Evolutionary conservation across 1,139 yeast genomes (phyloP).

Genomic region (Hemisphaericaspora subhashii): DNA sequence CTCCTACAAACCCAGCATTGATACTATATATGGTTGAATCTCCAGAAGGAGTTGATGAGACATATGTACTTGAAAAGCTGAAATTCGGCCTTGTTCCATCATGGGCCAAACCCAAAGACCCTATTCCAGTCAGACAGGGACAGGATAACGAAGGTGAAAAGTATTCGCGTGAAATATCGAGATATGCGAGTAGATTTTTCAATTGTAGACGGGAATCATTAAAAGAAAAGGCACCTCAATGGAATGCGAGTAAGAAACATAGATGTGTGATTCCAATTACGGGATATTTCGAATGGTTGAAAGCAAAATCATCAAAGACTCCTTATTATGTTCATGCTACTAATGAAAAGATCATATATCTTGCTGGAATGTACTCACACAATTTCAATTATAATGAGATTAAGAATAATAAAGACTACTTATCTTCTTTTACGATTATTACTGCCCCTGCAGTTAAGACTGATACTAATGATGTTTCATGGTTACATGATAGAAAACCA

Average conservation of each 20-base stretch:
- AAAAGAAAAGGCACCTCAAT: constrained; percentile 40
- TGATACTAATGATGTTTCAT: constrained; percentile 47
- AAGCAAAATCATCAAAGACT: constrained; percentile 35
- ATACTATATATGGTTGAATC: constrained; percentile 26
- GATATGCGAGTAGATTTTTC: constrained; percentile 40
- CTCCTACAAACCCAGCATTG: constrained; percentile 41
- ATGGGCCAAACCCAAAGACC: constrained; percentile 42
- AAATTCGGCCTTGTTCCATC: constrained; percentile 42
- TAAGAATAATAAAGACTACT: constrained; percentile 23
- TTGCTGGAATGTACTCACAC: constrained; percentile 72
- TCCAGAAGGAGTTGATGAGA: constrained; percentile 9
- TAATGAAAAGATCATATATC: constrained; percentile 52
- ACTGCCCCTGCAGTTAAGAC: constrained; percentile 64
- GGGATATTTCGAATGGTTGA: constrained; percentile 86
- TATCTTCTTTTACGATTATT: constrained; percentile 65
- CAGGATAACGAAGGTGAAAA: constrained; percentile 18
- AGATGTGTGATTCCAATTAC: constrained; percentile 75
- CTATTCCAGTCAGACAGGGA: constrained; percentile 24
- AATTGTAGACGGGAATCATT: constrained; percentile 67
- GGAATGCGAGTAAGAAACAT: constrained; percentile 46
- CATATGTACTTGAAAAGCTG: constrained; percentile 38
- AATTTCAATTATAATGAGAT: constrained; percentile 33
- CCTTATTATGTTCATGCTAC: constrained; percentile 69
- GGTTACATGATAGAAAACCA: constrained; percentile 83
- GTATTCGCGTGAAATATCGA: constrained; percentile 33